Percentiles rank a stretch among this genome's conserved stretches.
phyloP scores from a whole-genome alignment of 2,329 filamentous ascomycete species.

The Sporothrix curviconia region DNA sequence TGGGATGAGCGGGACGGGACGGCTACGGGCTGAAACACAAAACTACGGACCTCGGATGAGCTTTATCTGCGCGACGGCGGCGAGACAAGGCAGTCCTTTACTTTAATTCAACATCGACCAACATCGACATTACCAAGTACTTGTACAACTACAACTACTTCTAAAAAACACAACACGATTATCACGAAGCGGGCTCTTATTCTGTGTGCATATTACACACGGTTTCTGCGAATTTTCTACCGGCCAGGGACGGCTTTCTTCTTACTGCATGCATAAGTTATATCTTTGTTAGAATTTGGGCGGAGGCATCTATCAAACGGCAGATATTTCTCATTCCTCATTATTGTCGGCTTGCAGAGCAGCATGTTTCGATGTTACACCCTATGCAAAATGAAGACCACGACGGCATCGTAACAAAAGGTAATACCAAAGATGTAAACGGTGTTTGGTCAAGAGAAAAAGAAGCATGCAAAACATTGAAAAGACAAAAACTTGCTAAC shows the following conservation, averaged over 20 bases:
- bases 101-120: no score
- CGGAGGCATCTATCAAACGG: neutral
- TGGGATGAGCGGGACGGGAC: no score
- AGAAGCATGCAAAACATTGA: neutral
- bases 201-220: neutral
- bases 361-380: neutral
- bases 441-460: neutral
- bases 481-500: neutral
- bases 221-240: neutral
- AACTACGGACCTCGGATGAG: neutral
- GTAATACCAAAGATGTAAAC: no score
- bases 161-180: neutral
- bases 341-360: neutral
- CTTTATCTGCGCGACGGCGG: neutral
- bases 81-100: neutral
- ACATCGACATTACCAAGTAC: no score
- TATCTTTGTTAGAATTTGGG: constrained; percentile 1
- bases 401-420: neutral
- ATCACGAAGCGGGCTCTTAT: neutral
- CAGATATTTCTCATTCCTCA: constrained; percentile 1
- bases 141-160: neutral
- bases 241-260: neutral
- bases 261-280: constrained; percentile 4
- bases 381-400: neutral
- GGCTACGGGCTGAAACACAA: no score